Evolutionary conservation across 2,329 filamentous ascomycete species (phyloP), one percentile per base, ranked within the genome.

Genomic region (Lachnellula arida): DNA sequence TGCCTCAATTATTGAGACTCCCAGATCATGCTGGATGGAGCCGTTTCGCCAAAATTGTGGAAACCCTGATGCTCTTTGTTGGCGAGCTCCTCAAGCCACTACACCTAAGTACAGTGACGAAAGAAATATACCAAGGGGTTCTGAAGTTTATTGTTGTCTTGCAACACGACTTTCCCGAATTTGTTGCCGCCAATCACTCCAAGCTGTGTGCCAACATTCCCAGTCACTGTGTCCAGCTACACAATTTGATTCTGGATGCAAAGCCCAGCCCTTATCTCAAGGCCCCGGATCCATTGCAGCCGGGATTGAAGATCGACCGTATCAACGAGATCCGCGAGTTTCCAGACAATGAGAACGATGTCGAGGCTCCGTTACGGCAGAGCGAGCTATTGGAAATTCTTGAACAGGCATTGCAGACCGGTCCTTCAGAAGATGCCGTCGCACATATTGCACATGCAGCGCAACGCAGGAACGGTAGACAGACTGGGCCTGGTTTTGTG

Each of bases 121-220:
- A 90, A 70, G 89, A 93, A 53, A 83, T 96, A 59, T 97, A 96
- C 71, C 86, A 90, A 58, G 91, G 87, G 8, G 84, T 89, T 1
- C 76, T 96, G 48, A 91, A 95, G 68, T 82, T 97, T 57, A 75
- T 97, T 53, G 76, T 96, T 35, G 81, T 96, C 51, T 76, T 99
- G 52, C 89, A 96, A 64, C 94, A 97, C 68, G 94, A 99, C 71
- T 97, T 91, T 72, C 89, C 93, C 0, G 91, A 97, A 55, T 99
- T 96, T 72, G 75, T 99, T 43, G 88, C 89, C 5, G 89, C 92
- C 65, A 91, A 96, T 70, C 89, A 96, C 68, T 84, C 89, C 63
- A 83, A 85, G 63, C 82, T 99, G 51, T 91, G 87, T 74, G 86
- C 88, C 64, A 85, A 84, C 67, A 87, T 97, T 56, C 89, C 92